These are phyloP conservation scores for Mycena sp. DNA, from an alignment of 1,284 basidiomycete species.

Conservation along the genomic window DNA sequence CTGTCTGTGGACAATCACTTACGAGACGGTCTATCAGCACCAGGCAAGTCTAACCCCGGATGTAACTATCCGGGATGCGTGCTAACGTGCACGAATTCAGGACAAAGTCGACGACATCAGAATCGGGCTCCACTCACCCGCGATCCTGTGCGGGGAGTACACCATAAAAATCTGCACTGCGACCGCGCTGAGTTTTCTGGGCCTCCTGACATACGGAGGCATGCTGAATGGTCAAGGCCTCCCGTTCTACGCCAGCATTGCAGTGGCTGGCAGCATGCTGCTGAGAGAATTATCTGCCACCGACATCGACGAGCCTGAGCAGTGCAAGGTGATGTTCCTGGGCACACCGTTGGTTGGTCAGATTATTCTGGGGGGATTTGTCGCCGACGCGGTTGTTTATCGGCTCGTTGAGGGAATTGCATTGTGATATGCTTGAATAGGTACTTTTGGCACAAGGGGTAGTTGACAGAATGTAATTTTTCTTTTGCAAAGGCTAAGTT, in stretches of 20 bases:
- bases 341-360: conserved; percentile 29
- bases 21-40: conserved; percentile 42
- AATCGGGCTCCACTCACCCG: conserved; percentile 37
- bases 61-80: background rate
- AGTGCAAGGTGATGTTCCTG: conserved; percentile 33
- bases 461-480: too few species aligned
- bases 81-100: conserved; percentile 14
- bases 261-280: conserved; percentile 22
- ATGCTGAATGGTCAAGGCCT: conserved; percentile 34
- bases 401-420: conserved; percentile 1
- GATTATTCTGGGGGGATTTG: conserved; percentile 29
- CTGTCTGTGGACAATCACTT: conserved; percentile 41
- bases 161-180: conserved; percentile 36
- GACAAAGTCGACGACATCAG: conserved; percentile 39
- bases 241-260: conserved; percentile 30
- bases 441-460: too few species aligned
- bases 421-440: background rate
- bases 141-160: conserved; percentile 31
- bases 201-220: conserved; percentile 32
- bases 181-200: conserved; percentile 33
- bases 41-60: conserved; percentile 1
- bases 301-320: conserved; percentile 29
- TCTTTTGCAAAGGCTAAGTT: too few species aligned
- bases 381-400: conserved; percentile 13
- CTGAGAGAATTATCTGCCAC: conserved; percentile 20